Evolutionary conservation across 345 rosid species (phyloP).

Genomic region (Eucalyptus decipiens): DNA sequence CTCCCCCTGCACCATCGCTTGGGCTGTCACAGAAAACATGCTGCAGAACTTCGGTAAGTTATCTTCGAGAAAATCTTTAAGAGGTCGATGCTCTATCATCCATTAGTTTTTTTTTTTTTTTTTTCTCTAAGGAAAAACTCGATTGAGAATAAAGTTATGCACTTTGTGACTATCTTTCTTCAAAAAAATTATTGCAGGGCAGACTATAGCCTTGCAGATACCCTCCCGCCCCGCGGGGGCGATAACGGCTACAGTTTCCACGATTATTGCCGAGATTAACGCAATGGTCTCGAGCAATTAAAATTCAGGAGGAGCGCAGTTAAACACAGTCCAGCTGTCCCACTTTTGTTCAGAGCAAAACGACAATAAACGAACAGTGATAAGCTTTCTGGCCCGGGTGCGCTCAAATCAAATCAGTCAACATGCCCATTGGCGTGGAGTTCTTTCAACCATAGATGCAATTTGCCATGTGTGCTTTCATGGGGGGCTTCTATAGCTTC

Average conservation of each 20-base stretch:
- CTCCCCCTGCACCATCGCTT: accelerated
- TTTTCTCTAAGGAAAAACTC: neutral
- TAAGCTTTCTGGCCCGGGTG: neutral
- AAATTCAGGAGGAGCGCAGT: neutral
- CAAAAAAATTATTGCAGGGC: neutral
- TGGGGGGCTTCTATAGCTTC: neutral
- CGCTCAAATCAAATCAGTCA: neutral
- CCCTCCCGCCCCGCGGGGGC: neutral
- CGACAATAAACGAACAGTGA: neutral
- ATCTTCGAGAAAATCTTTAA: neutral
- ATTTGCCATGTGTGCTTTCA: neutral
- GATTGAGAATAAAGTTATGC: neutral
- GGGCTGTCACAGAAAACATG: neutral
- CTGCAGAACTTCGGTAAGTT: neutral
- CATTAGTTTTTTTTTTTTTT: neutral
- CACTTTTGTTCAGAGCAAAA: neutral
- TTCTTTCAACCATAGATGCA: neutral
- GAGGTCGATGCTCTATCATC: neutral
- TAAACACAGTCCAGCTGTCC: neutral
- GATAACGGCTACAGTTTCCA: neutral
- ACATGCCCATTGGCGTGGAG: neutral
- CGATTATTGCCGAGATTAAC: neutral
- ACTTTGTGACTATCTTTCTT: neutral
- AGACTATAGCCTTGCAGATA: neutral
- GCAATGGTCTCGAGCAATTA: neutral